Evolutionary conservation across 495 filamentous ascomycete species (phyloP).

Genomic region (Penicillium psychrofluorescens): DNA sequence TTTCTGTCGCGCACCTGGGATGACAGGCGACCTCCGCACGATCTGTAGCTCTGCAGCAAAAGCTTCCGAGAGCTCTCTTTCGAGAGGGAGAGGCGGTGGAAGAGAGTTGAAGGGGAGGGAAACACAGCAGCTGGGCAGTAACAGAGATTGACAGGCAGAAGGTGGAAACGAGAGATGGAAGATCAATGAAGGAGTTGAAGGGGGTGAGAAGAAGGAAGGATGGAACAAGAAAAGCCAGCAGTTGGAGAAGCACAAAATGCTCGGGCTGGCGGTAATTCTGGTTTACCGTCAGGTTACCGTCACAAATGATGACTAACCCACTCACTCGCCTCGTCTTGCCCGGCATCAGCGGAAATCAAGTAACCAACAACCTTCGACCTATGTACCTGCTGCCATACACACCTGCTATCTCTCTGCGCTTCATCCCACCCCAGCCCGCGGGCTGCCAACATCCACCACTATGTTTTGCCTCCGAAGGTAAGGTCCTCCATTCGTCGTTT

Average conservation of each 20-base stretch:
- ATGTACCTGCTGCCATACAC: neutral
- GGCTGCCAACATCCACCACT: constrained; percentile 6
- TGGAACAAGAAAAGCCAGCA: constrained; percentile 12
- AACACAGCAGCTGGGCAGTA: constrained; percentile 9
- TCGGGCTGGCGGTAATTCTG: constrained; percentile 9
- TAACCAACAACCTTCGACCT: too few species aligned
- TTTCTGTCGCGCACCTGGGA: constrained; percentile 38
- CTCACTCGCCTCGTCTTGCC: too few species aligned
- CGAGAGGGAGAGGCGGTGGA: constrained; percentile 20
- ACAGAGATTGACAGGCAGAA: neutral
- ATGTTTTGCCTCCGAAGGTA: constrained; percentile 87
- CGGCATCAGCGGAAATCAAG: too few species aligned
- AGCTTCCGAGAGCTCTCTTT: constrained; percentile 31
- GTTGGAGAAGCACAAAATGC: constrained; percentile 19
- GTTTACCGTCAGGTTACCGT: too few species aligned
- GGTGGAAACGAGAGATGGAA: constrained; percentile 10
- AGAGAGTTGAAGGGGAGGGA: constrained; percentile 13
- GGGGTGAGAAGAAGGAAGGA: constrained; percentile 15
- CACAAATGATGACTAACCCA: too few species aligned
- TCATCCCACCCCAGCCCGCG: neutral
- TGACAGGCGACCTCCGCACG: constrained; percentile 23
- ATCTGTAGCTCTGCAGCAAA: constrained; percentile 18
- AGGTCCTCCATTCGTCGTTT: constrained; percentile 5
- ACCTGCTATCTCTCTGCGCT: neutral
- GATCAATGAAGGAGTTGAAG: constrained; percentile 16